phyloP scores from a whole-genome alignment of 768 basidiomycete genomes.

The Tremella yokohamensis region DNA sequence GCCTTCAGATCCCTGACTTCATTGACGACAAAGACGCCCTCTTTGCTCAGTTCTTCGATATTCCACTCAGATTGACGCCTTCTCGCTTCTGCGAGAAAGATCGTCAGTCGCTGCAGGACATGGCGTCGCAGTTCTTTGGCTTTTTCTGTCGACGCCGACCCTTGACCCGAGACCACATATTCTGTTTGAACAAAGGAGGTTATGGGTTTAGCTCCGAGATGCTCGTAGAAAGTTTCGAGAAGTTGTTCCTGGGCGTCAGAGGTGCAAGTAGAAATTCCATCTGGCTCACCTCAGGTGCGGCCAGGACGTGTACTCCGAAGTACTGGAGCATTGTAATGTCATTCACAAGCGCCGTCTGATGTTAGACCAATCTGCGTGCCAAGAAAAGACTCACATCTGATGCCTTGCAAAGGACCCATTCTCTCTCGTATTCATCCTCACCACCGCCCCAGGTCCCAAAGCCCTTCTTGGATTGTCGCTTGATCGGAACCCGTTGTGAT shows the following conservation, averaged over 20 bases:
- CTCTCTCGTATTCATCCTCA: conserved; percentile 37
- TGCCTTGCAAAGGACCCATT: conserved; percentile 68
- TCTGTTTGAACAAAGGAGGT: conserved; percentile 73
- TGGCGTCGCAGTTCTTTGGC: conserved; percentile 41
- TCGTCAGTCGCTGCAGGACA: conserved; percentile 70
- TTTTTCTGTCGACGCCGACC: conserved; percentile 19
- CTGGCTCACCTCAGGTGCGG: conserved; percentile 45
- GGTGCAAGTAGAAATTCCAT: conserved; percentile 2
- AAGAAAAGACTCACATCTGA: conserved; percentile 50
- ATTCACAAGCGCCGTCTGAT: conserved; percentile 73
- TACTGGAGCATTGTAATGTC: conserved; percentile 75
- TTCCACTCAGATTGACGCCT: conserved; percentile 44
- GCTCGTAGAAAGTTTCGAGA: conserved; percentile 79
- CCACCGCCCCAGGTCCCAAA: conserved; percentile 11
- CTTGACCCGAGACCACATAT: conserved; percentile 56
- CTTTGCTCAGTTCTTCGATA: conserved; percentile 48
- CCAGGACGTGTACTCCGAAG: conserved; percentile 70
- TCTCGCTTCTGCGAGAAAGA: conserved; percentile 83
- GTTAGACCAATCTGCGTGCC: neutral
- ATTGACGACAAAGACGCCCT: conserved; percentile 46
- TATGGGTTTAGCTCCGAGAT: conserved; percentile 71
- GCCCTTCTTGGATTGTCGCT: conserved; percentile 24
- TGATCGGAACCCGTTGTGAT: conserved; percentile 60
- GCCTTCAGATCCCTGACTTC: conserved; percentile 42
- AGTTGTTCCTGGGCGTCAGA: conserved; percentile 74